A percentile compares a stretch with the other conserved stretches of the same genome.
Conservation (phyloP, 1,284 basidiomycete genomes). For the Cryptococcus sp. region DNA sequence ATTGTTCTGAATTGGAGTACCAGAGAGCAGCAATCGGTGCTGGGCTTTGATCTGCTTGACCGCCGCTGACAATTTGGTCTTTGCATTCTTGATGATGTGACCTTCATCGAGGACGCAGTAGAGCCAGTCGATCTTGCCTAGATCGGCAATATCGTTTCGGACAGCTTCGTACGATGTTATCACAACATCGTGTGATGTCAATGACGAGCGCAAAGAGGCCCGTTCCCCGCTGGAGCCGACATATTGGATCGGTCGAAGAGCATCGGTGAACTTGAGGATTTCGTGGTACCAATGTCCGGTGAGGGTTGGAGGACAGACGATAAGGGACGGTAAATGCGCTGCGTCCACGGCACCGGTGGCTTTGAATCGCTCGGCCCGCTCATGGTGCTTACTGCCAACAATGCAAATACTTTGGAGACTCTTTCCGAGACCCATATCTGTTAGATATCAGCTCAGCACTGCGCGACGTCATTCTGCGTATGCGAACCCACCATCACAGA, state of each 20-base stretch:
- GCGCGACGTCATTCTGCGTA: no score
- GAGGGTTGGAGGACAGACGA: slow-evolving; percentile 95
- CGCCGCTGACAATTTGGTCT: slow-evolving; percentile 95
- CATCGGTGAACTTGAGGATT: slow-evolving; percentile 87
- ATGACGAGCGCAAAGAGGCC: slow-evolving; percentile 64
- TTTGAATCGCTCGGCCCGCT: slow-evolving; percentile 72
- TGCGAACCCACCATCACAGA: slow-evolving; percentile 83
- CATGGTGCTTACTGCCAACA: slow-evolving; percentile 88
- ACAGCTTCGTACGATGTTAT: slow-evolving; percentile 98
- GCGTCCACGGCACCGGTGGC: slow-evolving; percentile 72
- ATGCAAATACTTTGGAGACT: slow-evolving; percentile 98
- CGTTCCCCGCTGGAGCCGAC: slow-evolving; percentile 88
- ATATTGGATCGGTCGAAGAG: slow-evolving; percentile 83
- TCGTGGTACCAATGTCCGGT: slow-evolving; percentile 99
- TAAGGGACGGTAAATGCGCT: slow-evolving; percentile 87
- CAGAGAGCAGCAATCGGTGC: slow-evolving; percentile 91
- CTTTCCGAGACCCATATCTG: slow-evolving; percentile 97
- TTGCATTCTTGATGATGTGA: slow-evolving; percentile 97
- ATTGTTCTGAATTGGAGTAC: slow-evolving; percentile 99
- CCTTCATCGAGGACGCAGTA: slow-evolving; percentile 99
- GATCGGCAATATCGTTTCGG: slow-evolving; percentile 83
- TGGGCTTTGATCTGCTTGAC: slow-evolving; percentile 89
- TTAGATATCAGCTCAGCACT: background rate
- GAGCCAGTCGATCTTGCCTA: slow-evolving; percentile 79
- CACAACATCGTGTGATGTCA: slow-evolving; percentile 76